A percentile compares a stretch with the other conserved stretches of the same genome.
These are phyloP conservation scores for Sclerotinia glacialis DNA, from an alignment of 2,329 filamentous ascomycete genomes.

Conservation along the genomic window DNA sequence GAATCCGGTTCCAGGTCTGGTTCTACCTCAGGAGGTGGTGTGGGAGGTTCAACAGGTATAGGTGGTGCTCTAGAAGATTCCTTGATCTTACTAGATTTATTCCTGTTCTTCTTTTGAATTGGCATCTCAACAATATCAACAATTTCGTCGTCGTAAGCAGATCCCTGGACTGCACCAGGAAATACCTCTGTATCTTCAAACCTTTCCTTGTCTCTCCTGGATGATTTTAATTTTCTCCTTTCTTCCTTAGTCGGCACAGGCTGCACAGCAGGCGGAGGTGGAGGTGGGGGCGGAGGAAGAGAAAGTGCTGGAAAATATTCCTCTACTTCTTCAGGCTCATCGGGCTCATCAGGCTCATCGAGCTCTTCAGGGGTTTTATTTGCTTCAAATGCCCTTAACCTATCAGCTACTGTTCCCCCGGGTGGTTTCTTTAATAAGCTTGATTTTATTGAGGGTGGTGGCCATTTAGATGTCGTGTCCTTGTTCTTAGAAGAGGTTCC, in stretches of 20 bases:
- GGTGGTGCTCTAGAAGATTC: constrained; percentile 36
- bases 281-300: constrained; percentile 42
- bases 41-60: constrained; percentile 41
- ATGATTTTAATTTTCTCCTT: constrained; percentile 12
- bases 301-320: constrained; percentile 32
- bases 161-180: constrained; percentile 14
- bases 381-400: constrained; percentile 55
- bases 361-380: constrained; percentile 37
- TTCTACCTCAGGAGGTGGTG: constrained; percentile 37
- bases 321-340: constrained; percentile 25
- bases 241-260: constrained; percentile 24
- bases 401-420: constrained; percentile 54
- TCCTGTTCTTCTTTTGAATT: constrained; percentile 44
- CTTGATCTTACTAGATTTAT: constrained; percentile 42
- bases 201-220: constrained; percentile 7
- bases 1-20: constrained; percentile 45
- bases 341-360: constrained; percentile 13
- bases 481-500: constrained; percentile 47
- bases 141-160: constrained; percentile 11
- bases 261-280: constrained; percentile 36
- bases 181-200: constrained; percentile 3
- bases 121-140: constrained; percentile 51
- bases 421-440: constrained; percentile 47
- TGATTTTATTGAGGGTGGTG: constrained; percentile 42
- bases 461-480: constrained; percentile 44